Evolutionary conservation across 2,329 filamentous ascomycete genomes (phyloP).

Genomic region (Colletotrichum orbiculare): DNA sequence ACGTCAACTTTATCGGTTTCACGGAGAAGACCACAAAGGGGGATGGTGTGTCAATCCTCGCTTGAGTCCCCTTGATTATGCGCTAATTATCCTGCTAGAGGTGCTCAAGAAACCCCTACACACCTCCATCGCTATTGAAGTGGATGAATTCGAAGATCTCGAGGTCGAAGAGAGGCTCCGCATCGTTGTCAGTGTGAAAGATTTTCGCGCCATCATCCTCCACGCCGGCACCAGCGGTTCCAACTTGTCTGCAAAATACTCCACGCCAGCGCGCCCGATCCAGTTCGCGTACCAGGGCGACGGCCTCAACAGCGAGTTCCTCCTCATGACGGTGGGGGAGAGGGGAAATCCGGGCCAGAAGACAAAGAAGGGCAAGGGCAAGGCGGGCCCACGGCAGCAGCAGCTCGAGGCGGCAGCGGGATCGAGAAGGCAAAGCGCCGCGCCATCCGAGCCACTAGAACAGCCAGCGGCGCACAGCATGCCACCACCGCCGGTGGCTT

Average conservation of each 20-base stretch:
- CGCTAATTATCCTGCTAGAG: slow-evolving; percentile 56
- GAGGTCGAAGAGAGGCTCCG: slow-evolving; percentile 80
- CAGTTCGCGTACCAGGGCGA: slow-evolving; percentile 77
- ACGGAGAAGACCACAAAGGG: slow-evolving; percentile 82
- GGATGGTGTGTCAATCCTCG: slow-evolving; percentile 47
- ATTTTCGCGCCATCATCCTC: slow-evolving; percentile 82
- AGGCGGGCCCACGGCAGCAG: slow-evolving; percentile 52
- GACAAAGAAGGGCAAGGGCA: slow-evolving; percentile 55
- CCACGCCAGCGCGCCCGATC: slow-evolving; percentile 76
- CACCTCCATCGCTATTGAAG: slow-evolving; percentile 81
- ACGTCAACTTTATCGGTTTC: slow-evolving; percentile 83
- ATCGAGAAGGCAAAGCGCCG: slow-evolving; percentile 56
- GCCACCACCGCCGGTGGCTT: slow-evolving; percentile 43
- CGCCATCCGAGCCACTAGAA: slow-evolving; percentile 47
- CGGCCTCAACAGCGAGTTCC: slow-evolving; percentile 79
- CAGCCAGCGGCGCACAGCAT: slow-evolving; percentile 42
- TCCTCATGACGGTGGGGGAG: slow-evolving; percentile 85
- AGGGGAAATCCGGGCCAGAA: slow-evolving; percentile 60
- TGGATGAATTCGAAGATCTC: slow-evolving; percentile 81
- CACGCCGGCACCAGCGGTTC: slow-evolving; percentile 78
- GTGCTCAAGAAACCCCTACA: slow-evolving; percentile 83
- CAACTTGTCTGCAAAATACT: slow-evolving; percentile 76
- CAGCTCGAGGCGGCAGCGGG: slow-evolving; percentile 56
- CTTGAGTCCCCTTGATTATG: slow-evolving; percentile 1
- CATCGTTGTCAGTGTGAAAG: slow-evolving; percentile 84